Percentiles rank a stretch among this genome's conserved stretches.
These are phyloP conservation scores for Dictyostelium capitatum DNA, from an alignment of 78 protist genomes.

Conservation along the genomic window DNA sequence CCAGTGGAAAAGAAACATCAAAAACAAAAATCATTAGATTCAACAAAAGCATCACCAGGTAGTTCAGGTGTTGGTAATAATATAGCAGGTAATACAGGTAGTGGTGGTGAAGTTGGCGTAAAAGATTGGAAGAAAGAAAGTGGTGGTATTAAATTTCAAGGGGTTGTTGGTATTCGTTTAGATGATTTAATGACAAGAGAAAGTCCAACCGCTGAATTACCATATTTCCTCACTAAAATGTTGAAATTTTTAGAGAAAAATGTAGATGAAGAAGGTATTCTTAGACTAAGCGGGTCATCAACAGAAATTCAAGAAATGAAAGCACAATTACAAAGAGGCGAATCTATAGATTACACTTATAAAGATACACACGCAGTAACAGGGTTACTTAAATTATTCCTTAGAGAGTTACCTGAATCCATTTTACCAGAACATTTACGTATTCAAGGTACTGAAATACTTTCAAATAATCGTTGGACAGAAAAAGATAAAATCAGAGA, in stretches of 20 bases:
- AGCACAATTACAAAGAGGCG: constrained; percentile 49
- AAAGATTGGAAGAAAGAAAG: constrained; percentile 46
- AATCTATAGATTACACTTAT: constrained; percentile 35
- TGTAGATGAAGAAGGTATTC: constrained; percentile 68
- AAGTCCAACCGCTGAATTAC: constrained; percentile 48
- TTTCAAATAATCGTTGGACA: neutral
- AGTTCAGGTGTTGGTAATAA: neutral
- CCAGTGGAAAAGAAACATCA: constrained; percentile 42
- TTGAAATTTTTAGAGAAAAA: constrained; percentile 47
- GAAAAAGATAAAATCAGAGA: constrained; percentile 46
- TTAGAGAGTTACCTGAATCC: constrained; percentile 79
- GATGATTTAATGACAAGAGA: constrained; percentile 73
- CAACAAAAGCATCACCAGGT: neutral
- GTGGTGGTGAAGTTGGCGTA: neutral
- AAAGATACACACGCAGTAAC: constrained; percentile 81
- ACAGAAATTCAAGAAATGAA: constrained; percentile 62
- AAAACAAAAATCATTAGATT: constrained; percentile 50
- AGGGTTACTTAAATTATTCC: constrained; percentile 69
- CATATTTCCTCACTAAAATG: constrained; percentile 58
- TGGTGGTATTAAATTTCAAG: constrained; percentile 64
- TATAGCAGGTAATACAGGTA: neutral
- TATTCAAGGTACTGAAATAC: constrained; percentile 10
- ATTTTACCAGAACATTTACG: constrained; percentile 31
- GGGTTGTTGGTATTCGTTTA: constrained; percentile 54
- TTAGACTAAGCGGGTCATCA: constrained; percentile 50